These are phyloP conservation scores for Penicillium bovifimosum DNA, from an alignment of 495 filamentous ascomycete species.

Conservation along the genomic window DNA sequence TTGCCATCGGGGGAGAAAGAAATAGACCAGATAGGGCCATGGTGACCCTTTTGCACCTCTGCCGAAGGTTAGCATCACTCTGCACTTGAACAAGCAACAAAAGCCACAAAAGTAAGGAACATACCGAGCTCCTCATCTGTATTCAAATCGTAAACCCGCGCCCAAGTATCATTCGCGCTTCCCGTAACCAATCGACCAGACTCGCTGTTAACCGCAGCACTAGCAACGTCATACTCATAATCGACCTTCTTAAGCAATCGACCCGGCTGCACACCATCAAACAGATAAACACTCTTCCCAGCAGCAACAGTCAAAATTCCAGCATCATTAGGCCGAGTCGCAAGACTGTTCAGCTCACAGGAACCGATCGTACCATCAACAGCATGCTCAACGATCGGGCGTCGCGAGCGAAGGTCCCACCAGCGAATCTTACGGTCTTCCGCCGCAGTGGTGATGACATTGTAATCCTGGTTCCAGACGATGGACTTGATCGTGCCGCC, in stretches of 20 bases:
- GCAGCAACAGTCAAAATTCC: constrained; percentile 55
- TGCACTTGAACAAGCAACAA: background rate
- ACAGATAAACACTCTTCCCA: constrained; percentile 89
- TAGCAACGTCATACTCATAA: constrained; percentile 77
- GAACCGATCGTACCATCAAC: constrained; percentile 82
- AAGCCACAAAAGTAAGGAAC: constrained; percentile 14
- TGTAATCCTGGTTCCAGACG: constrained; percentile 83
- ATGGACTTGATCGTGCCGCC: constrained; percentile 87
- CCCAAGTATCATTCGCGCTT: constrained; percentile 85
- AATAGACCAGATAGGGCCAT: constrained; percentile 94
- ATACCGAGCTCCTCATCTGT: constrained; percentile 67
- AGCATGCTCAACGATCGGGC: constrained; percentile 61
- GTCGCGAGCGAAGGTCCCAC: constrained; percentile 80
- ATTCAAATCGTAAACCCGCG: constrained; percentile 83
- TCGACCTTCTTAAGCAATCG: constrained; percentile 70
- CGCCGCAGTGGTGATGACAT: constrained; percentile 79
- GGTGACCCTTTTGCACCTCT: constrained; percentile 95
- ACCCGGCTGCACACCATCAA: constrained; percentile 66
- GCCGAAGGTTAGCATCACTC: constrained; percentile 18
- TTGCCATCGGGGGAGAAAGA: constrained; percentile 93
- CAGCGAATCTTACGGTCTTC: constrained; percentile 89
- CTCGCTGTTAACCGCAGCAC: constrained; percentile 77
- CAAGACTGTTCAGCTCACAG: constrained; percentile 71
- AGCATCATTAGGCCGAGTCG: constrained; percentile 35
- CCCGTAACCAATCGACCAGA: constrained; percentile 82